phyloP scores from a whole-genome alignment of 2,329 filamentous ascomycete species.

The Rachicladosporium sp. region DNA sequence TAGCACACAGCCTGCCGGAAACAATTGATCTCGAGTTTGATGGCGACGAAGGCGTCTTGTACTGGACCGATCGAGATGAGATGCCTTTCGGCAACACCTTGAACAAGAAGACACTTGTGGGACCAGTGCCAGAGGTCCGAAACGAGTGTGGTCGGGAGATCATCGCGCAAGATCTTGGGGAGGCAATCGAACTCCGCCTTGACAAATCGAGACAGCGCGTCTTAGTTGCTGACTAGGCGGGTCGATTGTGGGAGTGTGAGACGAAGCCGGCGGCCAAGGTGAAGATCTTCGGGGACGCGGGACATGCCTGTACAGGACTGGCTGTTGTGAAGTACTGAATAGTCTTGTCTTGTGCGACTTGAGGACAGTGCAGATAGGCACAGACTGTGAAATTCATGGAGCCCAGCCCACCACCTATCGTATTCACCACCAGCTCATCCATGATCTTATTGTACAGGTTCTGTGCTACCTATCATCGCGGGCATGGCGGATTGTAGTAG shows the following conservation, averaged over 20 bases:
- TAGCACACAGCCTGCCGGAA: slow-evolving; percentile 36
- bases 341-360: neutral
- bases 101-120: slow-evolving; percentile 26
- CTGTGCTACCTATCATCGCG: no score
- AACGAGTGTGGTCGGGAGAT: slow-evolving; percentile 10
- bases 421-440: no score
- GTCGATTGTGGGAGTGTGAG: slow-evolving; percentile 6
- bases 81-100: slow-evolving; percentile 42
- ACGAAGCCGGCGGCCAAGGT: slow-evolving; percentile 5
- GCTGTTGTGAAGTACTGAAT: slow-evolving; percentile 4
- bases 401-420: no score
- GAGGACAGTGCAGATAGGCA: no score
- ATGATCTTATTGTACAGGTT: no score
- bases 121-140: slow-evolving; percentile 7
- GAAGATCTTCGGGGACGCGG: slow-evolving; percentile 6
- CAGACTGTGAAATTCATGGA: no score
- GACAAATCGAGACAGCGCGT: slow-evolving; percentile 4
- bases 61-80: slow-evolving; percentile 52
- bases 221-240: slow-evolving; percentile 7
- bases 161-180: slow-evolving; percentile 12
- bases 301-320: slow-evolving; percentile 7
- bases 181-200: slow-evolving; percentile 12
- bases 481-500: no score
- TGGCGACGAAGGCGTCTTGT: slow-evolving; percentile 32
- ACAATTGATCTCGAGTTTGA: slow-evolving; percentile 48